phyloP scores from a whole-genome alignment of 169 alveolate species.

The Sarcocystis neurona region DNA sequence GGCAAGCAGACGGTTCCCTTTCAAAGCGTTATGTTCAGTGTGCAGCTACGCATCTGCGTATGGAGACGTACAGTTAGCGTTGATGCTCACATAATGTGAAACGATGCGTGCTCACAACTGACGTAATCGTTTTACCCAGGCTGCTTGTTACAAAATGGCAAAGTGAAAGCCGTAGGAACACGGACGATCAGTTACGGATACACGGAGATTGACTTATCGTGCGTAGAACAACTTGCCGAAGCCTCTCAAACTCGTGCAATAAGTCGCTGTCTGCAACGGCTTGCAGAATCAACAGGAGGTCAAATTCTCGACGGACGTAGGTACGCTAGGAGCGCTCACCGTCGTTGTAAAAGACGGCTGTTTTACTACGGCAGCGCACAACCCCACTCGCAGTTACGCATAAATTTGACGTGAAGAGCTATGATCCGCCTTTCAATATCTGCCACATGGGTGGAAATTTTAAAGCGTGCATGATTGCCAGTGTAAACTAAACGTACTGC shows the following conservation, averaged over 20 bases:
- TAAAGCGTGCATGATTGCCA: too few species aligned
- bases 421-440: too few species aligned
- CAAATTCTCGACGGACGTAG: not conserved
- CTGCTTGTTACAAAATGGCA: conserved; percentile 55
- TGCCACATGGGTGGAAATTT: too few species aligned
- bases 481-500: too few species aligned
- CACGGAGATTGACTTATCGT: conserved; percentile 65
- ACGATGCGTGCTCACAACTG: too few species aligned
- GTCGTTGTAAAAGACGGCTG: not conserved
- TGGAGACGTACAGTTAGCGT: too few species aligned
- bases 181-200: conserved; percentile 61
- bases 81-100: too few species aligned
- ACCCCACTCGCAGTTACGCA: too few species aligned
- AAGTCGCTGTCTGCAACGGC: conserved; percentile 41
- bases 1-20: too few species aligned
- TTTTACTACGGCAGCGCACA: not conserved
- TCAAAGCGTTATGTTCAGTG: too few species aligned
- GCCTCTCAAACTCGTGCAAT: conserved; percentile 66
- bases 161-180: conserved; percentile 51
- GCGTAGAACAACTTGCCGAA: conserved; percentile 70
- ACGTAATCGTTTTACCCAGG: not conserved
- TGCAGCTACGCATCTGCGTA: too few species aligned
- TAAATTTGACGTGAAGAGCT: too few species aligned
- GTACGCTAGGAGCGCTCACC: not conserved
- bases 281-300: conserved; percentile 39